Percentiles rank a stretch among this genome's conserved stretches.
These are phyloP conservation scores for Tylopilus orsonianus DNA, from an alignment of 1,284 basidiomycete species.

Conservation along the genomic window DNA sequence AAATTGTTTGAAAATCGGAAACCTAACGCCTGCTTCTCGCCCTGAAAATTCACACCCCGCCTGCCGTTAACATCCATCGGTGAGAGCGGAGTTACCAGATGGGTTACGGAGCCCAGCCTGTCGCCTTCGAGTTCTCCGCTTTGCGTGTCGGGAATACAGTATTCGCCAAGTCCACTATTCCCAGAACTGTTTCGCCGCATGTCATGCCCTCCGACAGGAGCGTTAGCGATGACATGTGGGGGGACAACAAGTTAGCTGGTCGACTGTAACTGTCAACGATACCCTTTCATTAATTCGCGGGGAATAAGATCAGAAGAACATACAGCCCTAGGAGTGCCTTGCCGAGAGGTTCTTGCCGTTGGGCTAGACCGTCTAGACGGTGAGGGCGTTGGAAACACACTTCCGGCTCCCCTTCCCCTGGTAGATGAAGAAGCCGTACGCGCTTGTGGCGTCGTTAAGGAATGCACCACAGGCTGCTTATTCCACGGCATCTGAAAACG, in stretches of 20 bases:
- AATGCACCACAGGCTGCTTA: constrained; percentile 18
- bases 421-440: constrained; percentile 34
- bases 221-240: not conserved
- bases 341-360: constrained; percentile 36
- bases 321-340: constrained; percentile 28
- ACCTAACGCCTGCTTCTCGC: constrained; percentile 30
- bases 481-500: constrained; percentile 42
- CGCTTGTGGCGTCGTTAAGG: constrained; percentile 20
- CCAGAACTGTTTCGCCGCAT: not conserved
- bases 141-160: constrained; percentile 1
- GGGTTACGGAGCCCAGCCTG: not conserved
- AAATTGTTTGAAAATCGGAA: constrained; percentile 35
- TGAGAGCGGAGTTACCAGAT: constrained; percentile 1
- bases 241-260: constrained; percentile 10
- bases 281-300: constrained; percentile 30
- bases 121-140: not conserved
- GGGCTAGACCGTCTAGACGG: constrained; percentile 45
- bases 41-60: constrained; percentile 28
- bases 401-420: constrained; percentile 34
- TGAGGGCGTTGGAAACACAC: constrained; percentile 38
- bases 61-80: constrained; percentile 2
- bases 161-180: constrained; percentile 5
- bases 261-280: constrained; percentile 15
- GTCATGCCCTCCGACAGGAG: not conserved
- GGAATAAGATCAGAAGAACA: constrained; percentile 19